Base-by-base conservation (phyloP, 768 basidiomycete genomes). In the Boletus pseudopeckii region DNA sequence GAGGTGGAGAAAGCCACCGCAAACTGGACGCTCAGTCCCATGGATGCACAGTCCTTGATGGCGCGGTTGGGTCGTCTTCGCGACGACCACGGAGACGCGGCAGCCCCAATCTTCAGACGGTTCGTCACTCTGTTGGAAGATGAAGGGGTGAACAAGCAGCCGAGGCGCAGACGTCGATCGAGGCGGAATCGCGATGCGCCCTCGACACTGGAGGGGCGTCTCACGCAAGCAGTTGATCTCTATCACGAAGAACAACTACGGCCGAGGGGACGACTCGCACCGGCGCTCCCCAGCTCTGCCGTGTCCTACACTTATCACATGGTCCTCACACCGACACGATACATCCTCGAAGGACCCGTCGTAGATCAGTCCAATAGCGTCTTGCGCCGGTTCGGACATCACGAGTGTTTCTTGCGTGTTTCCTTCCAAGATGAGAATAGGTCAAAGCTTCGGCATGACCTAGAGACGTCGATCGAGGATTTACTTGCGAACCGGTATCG, bases 381-480 rank as follows among this genome's bases (percentile, higher is more conserved):
- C 32, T 58, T 75, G 20, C 72, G 72, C 8, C 69, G 71, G 14
- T 79, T 74, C 53, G 28, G 41, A 5, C 62, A 71, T 52, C 61
- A 74, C 24, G 71, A 78, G 20, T 74, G 71, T 49, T 81, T 81
- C 60, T 54, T 81, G 41, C 75, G 80, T 0, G 74, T 80, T 17
- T 72, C 74, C 4, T 76, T 81, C 45, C 74, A 76, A 30, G 80
- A 81, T 32, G 80, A 81, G 52, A 74, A 71, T 45, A 56, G 74
- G 33, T 71, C 72, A 4, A 70, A 68, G 36, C 67, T 75, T 26
- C 64, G 74, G 28, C 65, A 71, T 17, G 71, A 75, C 51, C 20
- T 62, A 3, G 67, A 60, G 3, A 33, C 62, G 11, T 66, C 67
- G 17, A 74, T 77, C 49, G 44, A 55, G 8, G 58, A 67, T 0